A percentile compares a stretch with the other conserved stretches of the same genome.
These are phyloP conservation scores for Pestalotiopsis sp. DNA, from an alignment of 2,329 filamentous ascomycete genomes.

Conservation along the genomic window DNA sequence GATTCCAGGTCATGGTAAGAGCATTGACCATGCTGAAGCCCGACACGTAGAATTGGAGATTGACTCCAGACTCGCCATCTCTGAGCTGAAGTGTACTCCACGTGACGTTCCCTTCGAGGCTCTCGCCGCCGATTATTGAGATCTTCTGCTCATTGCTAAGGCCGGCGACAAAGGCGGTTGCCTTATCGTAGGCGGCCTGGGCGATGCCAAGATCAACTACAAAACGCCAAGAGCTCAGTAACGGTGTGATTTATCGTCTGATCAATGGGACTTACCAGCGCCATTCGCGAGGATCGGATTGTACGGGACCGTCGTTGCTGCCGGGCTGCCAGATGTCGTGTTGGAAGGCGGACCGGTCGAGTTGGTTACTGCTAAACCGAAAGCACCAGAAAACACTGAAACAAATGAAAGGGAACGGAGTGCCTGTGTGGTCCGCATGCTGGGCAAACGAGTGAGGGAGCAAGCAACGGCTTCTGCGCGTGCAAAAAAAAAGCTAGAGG, in stretches of 20 bases:
- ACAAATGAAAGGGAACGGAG: not conserved
- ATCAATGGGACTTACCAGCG: not conserved
- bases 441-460: not conserved
- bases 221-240: not conserved
- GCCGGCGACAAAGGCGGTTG: constrained; percentile 1
- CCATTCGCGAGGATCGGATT: constrained; percentile 2
- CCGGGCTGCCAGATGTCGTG: not conserved
- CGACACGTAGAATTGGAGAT: constrained; percentile 20
- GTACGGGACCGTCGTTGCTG: not conserved
- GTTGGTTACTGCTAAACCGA: not conserved
- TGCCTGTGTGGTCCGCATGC: not conserved
- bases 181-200: constrained; percentile 6
- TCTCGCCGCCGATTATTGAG: not conserved
- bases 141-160: constrained; percentile 8
- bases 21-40: constrained; percentile 21
- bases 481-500: not conserved
- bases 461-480: not conserved
- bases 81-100: constrained; percentile 10
- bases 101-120: not conserved
- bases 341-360: not conserved
- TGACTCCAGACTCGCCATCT: constrained; percentile 19
- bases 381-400: not conserved
- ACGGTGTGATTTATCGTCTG: not conserved
- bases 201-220: constrained; percentile 12
- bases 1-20: constrained; percentile 23